phyloP scores from a whole-genome alignment of 768 basidiomycete species.

The Naematelia encephala region DNA sequence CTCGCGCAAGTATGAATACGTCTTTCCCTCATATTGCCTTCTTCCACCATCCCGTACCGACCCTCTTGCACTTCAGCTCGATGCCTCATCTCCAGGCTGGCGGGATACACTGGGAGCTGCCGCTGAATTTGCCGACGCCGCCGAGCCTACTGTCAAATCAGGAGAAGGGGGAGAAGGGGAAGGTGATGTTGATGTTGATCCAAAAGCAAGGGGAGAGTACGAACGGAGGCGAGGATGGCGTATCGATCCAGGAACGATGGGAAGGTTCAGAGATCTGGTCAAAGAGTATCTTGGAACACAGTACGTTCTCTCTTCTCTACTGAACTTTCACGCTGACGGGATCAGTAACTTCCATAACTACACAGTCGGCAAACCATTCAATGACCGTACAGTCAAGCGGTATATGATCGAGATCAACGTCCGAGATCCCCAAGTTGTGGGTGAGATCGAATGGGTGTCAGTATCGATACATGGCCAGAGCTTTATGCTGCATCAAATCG shows the following conservation, averaged over 20 bases:
- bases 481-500: conserved; percentile 98
- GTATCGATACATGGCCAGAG: conserved; percentile 93
- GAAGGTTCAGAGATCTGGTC: conserved; percentile 59
- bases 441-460: conserved; percentile 90
- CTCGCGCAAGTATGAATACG: conserved; percentile 95
- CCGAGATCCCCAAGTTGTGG: conserved; percentile 79
- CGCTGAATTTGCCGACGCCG: conserved; percentile 54
- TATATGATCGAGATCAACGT: conserved; percentile 86
- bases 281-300: conserved; percentile 78
- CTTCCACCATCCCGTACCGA: conserved; percentile 81
- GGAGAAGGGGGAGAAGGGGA: not conserved
- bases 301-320: conserved; percentile 27
- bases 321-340: conserved; percentile 7
- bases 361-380: conserved; percentile 80
- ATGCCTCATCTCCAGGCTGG: conserved; percentile 65
- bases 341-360: conserved; percentile 89
- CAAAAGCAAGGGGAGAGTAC: conserved; percentile 31
- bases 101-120: conserved; percentile 49
- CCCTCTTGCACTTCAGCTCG: conserved; percentile 54
- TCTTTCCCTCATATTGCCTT: conserved; percentile 88
- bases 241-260: conserved; percentile 58
- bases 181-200: conserved; percentile 17
- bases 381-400: conserved; percentile 76
- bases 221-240: conserved; percentile 60
- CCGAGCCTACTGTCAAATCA: conserved; percentile 8